Conservation (phyloP, 768 basidiomycete species). For the Rhodocollybia butyracea region DNA sequence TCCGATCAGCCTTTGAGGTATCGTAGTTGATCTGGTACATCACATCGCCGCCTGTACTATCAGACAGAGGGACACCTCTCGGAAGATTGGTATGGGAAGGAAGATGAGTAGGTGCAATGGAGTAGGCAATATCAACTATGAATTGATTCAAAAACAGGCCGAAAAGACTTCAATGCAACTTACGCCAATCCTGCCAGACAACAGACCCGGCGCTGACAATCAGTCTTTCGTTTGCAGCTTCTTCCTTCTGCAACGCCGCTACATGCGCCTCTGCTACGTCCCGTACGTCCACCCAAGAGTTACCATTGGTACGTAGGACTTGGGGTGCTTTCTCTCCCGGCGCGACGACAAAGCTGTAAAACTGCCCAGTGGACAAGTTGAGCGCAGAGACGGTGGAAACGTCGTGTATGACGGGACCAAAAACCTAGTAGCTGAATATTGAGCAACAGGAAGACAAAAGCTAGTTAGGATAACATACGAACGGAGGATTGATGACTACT, state of each 20-base stretch:
- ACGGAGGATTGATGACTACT: constrained; percentile 52
- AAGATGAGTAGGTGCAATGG: background rate
- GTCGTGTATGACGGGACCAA: constrained; percentile 41
- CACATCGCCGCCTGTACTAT: background rate
- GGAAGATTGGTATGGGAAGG: constrained; percentile 7
- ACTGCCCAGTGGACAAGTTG: constrained; percentile 33
- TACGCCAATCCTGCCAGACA: constrained; percentile 36
- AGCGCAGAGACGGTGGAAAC: constrained; percentile 30
- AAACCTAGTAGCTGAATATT: constrained; percentile 1
- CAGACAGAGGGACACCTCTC: background rate
- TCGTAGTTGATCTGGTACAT: background rate
- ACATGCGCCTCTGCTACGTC: constrained; percentile 58
- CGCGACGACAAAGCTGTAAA: constrained; percentile 22
- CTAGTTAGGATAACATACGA: constrained; percentile 29
- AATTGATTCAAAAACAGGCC: background rate
- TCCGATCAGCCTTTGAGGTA: background rate
- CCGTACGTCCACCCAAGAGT: constrained; percentile 48
- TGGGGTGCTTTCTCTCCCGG: constrained; percentile 18
- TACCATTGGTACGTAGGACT: constrained; percentile 16
- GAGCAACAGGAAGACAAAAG: constrained; percentile 9
- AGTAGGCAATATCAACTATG: constrained; percentile 30
- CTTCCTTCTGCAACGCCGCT: constrained; percentile 45
- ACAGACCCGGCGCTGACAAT: constrained; percentile 38
- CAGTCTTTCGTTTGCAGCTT: constrained; percentile 56
- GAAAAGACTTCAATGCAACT: constrained; percentile 7